Percentiles rank a stretch among this genome's conserved stretches.
Conservation (phyloP, 768 basidiomycete genomes). For the Suillus ampliporus region DNA sequence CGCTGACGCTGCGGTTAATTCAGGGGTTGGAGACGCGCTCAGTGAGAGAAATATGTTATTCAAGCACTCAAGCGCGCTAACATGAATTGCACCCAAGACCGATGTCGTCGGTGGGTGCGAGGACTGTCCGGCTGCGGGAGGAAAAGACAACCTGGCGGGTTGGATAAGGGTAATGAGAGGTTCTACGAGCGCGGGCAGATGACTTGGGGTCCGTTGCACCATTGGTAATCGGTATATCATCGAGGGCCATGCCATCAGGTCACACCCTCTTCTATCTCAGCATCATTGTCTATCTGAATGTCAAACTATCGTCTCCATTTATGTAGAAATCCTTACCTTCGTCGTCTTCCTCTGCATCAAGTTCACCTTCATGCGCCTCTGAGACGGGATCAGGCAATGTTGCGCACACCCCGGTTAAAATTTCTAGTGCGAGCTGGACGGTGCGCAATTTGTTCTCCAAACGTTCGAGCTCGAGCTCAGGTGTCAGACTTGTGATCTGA, state of each 20-base stretch:
- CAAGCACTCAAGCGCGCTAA: conserved; percentile 86
- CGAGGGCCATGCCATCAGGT: conserved; percentile 28
- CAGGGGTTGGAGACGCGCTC: conserved; percentile 51
- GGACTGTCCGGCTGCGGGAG: conserved; percentile 70
- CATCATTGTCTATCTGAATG: conserved; percentile 49
- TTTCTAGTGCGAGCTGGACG: conserved; percentile 83
- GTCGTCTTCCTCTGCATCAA: conserved; percentile 37
- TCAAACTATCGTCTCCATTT: conserved; percentile 38
- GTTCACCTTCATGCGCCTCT: conserved; percentile 38
- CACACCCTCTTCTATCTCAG: conserved; percentile 41
- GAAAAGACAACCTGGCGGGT: conserved; percentile 83
- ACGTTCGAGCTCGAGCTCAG: conserved; percentile 72
- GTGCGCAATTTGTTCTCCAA: conserved; percentile 76
- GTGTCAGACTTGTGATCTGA: conserved; percentile 76
- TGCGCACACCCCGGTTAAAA: conserved; percentile 87
- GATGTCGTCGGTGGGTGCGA: conserved; percentile 90
- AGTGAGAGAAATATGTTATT: conserved; percentile 88
- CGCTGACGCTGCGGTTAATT: conserved; percentile 49
- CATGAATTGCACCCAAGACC: conserved; percentile 80
- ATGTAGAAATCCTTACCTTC: conserved; percentile 37
- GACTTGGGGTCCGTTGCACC: conserved; percentile 34
- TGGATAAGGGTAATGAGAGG: conserved; percentile 73
- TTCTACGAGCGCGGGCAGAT: conserved; percentile 66
- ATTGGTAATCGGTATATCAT: conserved; percentile 32
- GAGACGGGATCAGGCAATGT: conserved; percentile 80